Conservation (phyloP, 495 filamentous ascomycete species). For the Penicillium desertorum region DNA sequence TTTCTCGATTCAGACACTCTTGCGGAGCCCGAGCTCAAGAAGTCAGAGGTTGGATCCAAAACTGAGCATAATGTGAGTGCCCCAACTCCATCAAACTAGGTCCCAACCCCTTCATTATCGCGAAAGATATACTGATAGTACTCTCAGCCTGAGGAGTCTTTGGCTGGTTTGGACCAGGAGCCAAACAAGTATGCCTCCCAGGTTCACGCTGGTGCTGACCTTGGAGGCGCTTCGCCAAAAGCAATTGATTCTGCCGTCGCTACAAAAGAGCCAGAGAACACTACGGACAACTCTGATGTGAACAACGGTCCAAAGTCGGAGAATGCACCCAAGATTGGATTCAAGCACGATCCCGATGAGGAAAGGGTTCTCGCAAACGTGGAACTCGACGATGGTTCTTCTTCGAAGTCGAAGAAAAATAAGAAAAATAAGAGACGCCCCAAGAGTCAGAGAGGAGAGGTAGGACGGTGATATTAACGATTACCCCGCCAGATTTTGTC, state of each 20-base stretch:
- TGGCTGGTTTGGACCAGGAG: not conserved
- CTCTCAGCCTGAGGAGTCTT: not conserved
- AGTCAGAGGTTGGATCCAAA: not conserved
- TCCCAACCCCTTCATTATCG: not conserved
- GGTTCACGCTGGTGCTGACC: not conserved
- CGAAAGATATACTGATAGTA: not conserved
- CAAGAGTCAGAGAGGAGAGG: constrained; percentile 50
- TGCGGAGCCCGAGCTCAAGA: not conserved
- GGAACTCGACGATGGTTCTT: constrained; percentile 7
- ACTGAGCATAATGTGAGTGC: not conserved
- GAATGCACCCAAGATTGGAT: not conserved
- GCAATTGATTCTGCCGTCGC: not conserved
- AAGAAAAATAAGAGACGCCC: constrained; percentile 39
- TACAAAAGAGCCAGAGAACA: not conserved
- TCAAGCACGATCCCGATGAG: constrained; percentile 10
- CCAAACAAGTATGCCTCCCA: not conserved
- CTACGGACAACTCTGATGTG: not conserved
- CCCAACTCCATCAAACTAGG: not conserved
- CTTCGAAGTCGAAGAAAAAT: constrained; percentile 12
- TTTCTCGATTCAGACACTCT: not conserved
- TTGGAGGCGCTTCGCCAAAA: not conserved
- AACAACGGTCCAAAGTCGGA: not conserved
- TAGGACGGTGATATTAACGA: constrained; percentile 14
- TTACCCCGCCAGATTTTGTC: not conserved
- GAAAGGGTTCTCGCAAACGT: constrained; percentile 12